Conservation (phyloP, 768 basidiomycete genomes). For the Rhodotorula toruloides region DNA sequence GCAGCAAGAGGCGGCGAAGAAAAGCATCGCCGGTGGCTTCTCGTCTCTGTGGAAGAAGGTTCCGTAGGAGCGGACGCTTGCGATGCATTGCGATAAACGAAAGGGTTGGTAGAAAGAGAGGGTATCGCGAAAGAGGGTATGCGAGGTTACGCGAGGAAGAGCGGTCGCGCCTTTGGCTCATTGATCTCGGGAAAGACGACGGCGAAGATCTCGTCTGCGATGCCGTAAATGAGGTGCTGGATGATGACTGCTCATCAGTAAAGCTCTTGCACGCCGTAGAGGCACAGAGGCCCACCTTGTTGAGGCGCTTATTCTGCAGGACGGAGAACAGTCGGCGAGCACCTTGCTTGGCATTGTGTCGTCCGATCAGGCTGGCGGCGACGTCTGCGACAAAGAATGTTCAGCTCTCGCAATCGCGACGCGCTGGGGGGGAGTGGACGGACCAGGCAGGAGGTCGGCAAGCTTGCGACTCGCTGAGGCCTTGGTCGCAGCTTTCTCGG, state of each 20-base stretch:
- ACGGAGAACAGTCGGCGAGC: conserved; percentile 89
- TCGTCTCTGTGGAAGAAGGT: conserved; percentile 10
- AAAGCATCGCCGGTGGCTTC: not conserved
- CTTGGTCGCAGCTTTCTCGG: conserved; percentile 72
- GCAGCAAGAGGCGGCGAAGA: conserved; percentile 23
- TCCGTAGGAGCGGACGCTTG: not conserved
- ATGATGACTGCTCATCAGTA: not conserved
- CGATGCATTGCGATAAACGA: not conserved
- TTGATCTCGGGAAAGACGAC: conserved; percentile 32
- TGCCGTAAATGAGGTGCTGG: conserved; percentile 40
- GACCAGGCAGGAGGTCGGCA: conserved; percentile 85
- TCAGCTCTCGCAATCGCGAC: not conserved
- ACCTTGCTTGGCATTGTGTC: conserved; percentile 86
- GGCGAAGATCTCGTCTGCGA: conserved; percentile 38
- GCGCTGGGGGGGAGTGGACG: conserved; percentile 6
- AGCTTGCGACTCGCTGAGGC: conserved; percentile 87
- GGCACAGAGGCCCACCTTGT: conserved; percentile 60
- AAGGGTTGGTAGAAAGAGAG: not conserved
- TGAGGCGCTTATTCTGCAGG: conserved; percentile 85
- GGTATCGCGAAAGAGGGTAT: not conserved
- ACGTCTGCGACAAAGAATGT: conserved; percentile 56
- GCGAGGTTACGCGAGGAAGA: conserved; percentile 9
- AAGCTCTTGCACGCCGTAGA: not conserved
- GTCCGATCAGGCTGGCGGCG: conserved; percentile 96
- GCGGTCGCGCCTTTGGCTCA: not conserved